These are phyloP conservation scores for Exophiala sp. DNA, from an alignment of 2,329 filamentous ascomycete species.

Conservation along the genomic window DNA sequence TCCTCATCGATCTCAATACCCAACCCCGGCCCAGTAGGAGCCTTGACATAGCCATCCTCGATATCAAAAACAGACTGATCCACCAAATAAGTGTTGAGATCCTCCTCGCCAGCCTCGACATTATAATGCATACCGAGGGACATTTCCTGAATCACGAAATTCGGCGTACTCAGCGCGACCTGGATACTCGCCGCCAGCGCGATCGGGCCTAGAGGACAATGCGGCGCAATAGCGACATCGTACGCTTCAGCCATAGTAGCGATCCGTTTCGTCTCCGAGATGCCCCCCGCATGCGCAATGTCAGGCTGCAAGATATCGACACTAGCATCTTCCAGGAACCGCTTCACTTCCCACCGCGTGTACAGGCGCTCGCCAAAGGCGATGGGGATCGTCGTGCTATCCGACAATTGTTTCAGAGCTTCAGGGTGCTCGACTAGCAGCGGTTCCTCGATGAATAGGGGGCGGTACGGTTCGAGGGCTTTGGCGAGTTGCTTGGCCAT, in stretches of 20 bases:
- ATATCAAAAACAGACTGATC: constrained; percentile 62
- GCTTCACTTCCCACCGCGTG: constrained; percentile 63
- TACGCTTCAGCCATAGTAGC: constrained; percentile 65
- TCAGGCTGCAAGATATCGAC: constrained; percentile 68
- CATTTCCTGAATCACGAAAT: constrained; percentile 70
- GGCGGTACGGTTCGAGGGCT: constrained; percentile 57
- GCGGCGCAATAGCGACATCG: constrained; percentile 64
- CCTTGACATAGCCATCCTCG: constrained; percentile 58
- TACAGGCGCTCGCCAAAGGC: constrained; percentile 65
- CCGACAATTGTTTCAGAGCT: constrained; percentile 54
- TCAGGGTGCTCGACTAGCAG: constrained; percentile 61
- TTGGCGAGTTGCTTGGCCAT: constrained; percentile 68
- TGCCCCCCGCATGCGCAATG: constrained; percentile 62
- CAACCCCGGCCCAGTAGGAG: constrained; percentile 54
- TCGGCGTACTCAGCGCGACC: constrained; percentile 53
- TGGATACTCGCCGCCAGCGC: constrained; percentile 64
- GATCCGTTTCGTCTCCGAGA: constrained; percentile 62
- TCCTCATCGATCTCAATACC: constrained; percentile 69
- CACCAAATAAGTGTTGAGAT: constrained; percentile 61
- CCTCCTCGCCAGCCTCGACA: constrained; percentile 52
- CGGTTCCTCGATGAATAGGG: constrained; percentile 68
- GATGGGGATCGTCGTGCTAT: constrained; percentile 56
- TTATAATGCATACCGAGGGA: constrained; percentile 76
- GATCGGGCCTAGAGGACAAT: constrained; percentile 65
- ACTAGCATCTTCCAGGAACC: constrained; percentile 58